phyloP scores from a whole-genome alignment of 2,329 filamentous ascomycete species.

The Colletotrichum destructivum region DNA sequence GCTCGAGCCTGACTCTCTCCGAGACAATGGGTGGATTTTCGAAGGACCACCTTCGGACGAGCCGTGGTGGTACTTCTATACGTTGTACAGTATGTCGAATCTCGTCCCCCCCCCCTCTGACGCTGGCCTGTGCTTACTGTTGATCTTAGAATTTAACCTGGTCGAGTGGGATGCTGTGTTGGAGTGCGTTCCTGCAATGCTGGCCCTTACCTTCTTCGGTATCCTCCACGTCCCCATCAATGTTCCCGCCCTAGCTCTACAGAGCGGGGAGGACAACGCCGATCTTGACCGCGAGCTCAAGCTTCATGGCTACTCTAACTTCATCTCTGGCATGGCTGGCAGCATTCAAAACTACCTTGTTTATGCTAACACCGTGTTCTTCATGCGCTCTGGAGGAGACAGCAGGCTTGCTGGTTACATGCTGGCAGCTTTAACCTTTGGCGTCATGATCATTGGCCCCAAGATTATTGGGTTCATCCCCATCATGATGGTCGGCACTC shows the following conservation, averaged over 20 bases:
- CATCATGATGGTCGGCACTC: slow-evolving; percentile 94
- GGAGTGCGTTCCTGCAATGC: slow-evolving; percentile 93
- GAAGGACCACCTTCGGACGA: slow-evolving; percentile 86
- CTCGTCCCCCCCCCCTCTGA: not conserved
- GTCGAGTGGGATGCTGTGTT: slow-evolving; percentile 87
- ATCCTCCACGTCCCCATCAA: slow-evolving; percentile 98
- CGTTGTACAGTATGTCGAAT: slow-evolving; percentile 82
- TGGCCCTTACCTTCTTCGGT: slow-evolving; percentile 97
- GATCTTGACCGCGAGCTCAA: slow-evolving; percentile 93
- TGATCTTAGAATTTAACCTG: slow-evolving; percentile 77
- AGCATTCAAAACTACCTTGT: slow-evolving; percentile 98
- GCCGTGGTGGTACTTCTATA: slow-evolving; percentile 98
- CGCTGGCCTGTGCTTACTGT: slow-evolving; percentile 44
- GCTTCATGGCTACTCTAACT: slow-evolving; percentile 93
- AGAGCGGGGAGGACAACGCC: slow-evolving; percentile 91
- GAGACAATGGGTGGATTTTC: slow-evolving; percentile 90
- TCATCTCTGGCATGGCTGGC: slow-evolving; percentile 86
- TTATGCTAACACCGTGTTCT: slow-evolving; percentile 97
- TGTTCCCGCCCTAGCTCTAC: slow-evolving; percentile 91
- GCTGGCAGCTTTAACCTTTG: slow-evolving; percentile 84
- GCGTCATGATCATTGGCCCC: slow-evolving; percentile 88
- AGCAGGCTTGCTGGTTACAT: slow-evolving; percentile 88
- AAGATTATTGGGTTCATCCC: slow-evolving; percentile 94
- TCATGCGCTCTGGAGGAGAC: slow-evolving; percentile 92
- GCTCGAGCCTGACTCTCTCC: slow-evolving; percentile 77